Evolutionary conservation across 2,329 filamentous ascomycete species (phyloP), one percentile per base, ranked within the genome.

Genomic region (Colletotrichum graminicola): DNA sequence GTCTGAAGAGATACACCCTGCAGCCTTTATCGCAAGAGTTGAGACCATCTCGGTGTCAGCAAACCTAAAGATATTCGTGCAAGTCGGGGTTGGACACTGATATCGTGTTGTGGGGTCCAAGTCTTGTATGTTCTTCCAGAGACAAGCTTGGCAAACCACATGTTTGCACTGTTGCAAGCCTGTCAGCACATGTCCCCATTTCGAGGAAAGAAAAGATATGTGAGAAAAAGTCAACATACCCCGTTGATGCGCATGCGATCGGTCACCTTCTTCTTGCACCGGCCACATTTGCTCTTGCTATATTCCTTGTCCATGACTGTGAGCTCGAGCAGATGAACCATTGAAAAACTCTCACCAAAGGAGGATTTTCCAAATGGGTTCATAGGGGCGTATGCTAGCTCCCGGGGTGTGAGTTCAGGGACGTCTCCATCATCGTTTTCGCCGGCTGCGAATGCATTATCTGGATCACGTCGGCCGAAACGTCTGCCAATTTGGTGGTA

Each of bases 181-280:
- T 3, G 18, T 55, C 18, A 55, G 52, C 21, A 36, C 5, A 23
- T 21, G 2, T 12, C 5, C 5, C 3, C 10, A 14, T 12, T n/a
- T 12, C 4, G 5, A 32, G 4, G 0, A 2, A 14, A 4, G 6
- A 7, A 2, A 21, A 6, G 5, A 41, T n/a, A n/a, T n/a, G n/a
- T n/a, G n/a, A n/a, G n/a, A 36, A 43, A 11, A 12, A 6, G 14
- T 1, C 7, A 1, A 29, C 56, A 5, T 45, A 60, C 56, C 29
- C 18, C 12, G 2, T 11, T 18, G 18, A 60, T 60, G 5, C 23
- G 39, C 4, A 8, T 5, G 3, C 26, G 23, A 0, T 34, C 18
- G 16, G 11, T 45, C 8, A 5, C 32, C 23, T 21, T n/a, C 18
- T 47, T n/a, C 2, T 32, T 45, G 29, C 56, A 60, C 10, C 16